phyloP scores from a whole-genome alignment of 2,329 filamentous ascomycete genomes.

The Neospermospora avenae region DNA sequence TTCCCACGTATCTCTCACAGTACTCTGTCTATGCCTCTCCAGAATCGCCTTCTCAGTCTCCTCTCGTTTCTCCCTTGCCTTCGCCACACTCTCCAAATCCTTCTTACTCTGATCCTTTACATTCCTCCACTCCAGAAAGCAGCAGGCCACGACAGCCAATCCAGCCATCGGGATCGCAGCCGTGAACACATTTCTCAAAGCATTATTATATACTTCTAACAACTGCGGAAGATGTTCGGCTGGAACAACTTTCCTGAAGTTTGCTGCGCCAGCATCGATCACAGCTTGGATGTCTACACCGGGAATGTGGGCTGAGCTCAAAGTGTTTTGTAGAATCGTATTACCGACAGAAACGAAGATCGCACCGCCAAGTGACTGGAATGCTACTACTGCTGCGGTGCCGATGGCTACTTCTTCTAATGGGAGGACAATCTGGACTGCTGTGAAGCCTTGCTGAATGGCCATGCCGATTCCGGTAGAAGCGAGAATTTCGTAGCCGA shows the following conservation, averaged over 20 bases:
- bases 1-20: not conserved
- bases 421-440: conserved; percentile 32
- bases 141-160: conserved; percentile 46
- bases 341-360: conserved; percentile 47
- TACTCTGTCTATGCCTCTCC: not conserved
- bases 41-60: conserved; percentile 8
- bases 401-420: conserved; percentile 41
- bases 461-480: conserved; percentile 30
- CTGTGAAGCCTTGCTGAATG: conserved; percentile 31
- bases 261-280: conserved; percentile 38
- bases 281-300: conserved; percentile 29
- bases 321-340: conserved; percentile 40
- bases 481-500: conserved; percentile 41
- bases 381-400: conserved; percentile 41
- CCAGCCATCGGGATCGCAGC: conserved; percentile 48
- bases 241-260: conserved; percentile 44
- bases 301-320: conserved; percentile 26
- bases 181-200: conserved; percentile 51
- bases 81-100: conserved; percentile 7
- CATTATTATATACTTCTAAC: conserved; percentile 50
- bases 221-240: conserved; percentile 42
- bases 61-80: not conserved
- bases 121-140: conserved; percentile 49
- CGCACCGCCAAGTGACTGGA: conserved; percentile 44
- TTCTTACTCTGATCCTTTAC: conserved; percentile 14